Evolutionary conservation across 108 stramenopile genomes (phyloP).

Genomic region (Nannochloropsis gaditana): DNA sequence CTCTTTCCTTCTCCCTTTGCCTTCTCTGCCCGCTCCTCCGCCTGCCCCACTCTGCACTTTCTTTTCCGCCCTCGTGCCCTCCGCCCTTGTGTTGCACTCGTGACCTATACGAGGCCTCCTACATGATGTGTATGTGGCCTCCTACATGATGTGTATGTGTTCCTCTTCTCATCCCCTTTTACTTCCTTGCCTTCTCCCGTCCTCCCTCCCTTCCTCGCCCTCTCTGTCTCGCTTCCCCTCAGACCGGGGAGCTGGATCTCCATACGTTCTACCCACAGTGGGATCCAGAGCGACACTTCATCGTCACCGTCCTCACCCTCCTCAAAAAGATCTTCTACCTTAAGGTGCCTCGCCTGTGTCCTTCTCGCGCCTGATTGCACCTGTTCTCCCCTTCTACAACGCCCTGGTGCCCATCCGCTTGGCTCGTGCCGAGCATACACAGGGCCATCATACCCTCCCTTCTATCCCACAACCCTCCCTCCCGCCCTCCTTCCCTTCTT

Average conservation of each 20-base stretch:
- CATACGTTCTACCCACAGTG: slow-evolving; percentile 67
- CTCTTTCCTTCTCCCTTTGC: background rate
- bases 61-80: background rate
- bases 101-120: background rate
- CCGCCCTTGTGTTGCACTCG: background rate
- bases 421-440: too few species aligned
- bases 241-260: slow-evolving; percentile 74
- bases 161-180: too few species aligned
- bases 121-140: too few species aligned
- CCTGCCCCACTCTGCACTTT: background rate
- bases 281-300: slow-evolving; percentile 76
- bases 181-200: background rate
- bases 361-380: too few species aligned
- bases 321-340: slow-evolving; percentile 92
- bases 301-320: slow-evolving; percentile 86
- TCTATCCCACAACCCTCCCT: background rate
- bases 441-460: background rate
- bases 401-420: too few species aligned
- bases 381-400: too few species aligned
- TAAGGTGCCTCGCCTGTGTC: slow-evolving; percentile 46
- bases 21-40: background rate
- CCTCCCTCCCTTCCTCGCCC: slow-evolving; percentile 1
- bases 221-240: background rate
- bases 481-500: background rate
- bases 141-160: too few species aligned